Conservation (phyloP, 352 stramenopile genomes). For the Pythium biforme region DNA sequence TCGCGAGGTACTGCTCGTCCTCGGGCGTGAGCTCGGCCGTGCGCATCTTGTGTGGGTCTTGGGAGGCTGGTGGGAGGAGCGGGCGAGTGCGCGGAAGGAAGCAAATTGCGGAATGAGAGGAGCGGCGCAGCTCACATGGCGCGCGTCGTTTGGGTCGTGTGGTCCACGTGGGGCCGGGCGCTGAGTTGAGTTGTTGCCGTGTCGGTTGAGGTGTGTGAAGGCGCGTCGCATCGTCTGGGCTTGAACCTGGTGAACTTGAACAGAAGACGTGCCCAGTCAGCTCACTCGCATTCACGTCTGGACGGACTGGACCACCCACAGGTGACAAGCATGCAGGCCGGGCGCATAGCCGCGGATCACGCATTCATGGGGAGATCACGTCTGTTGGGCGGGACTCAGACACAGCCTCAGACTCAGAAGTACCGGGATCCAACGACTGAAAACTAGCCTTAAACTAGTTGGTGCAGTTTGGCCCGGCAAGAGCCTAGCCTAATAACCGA, state of each 20-base stretch:
- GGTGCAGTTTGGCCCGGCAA: too few relatives aligned
- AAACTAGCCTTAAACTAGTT: too few relatives aligned
- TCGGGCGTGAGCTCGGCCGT: conserved; percentile 40
- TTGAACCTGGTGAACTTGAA: conserved; percentile 5
- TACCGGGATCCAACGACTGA: too few relatives aligned
- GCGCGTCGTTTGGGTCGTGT: neutral
- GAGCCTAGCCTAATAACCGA: too few relatives aligned
- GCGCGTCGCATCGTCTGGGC: neutral
- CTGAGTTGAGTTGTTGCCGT: neutral
- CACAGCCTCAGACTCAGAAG: too few relatives aligned
- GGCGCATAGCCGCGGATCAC: neutral
- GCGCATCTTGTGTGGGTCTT: conserved; percentile 34
- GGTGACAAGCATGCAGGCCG: neutral
- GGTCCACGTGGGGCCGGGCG: neutral
- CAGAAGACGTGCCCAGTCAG: neutral
- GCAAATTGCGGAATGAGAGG: conserved; percentile 15
- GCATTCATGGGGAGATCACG: neutral
- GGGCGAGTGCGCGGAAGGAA: conserved; percentile 9
- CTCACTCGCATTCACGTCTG: neutral
- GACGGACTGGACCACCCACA: neutral
- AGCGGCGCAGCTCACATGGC: neutral
- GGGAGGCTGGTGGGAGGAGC: conserved; percentile 1
- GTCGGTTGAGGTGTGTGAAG: neutral
- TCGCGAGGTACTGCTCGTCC: conserved; percentile 42
- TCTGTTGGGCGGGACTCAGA: neutral